A percentile compares a stretch with the other conserved stretches of the same genome.
Evolutionary conservation across 768 basidiomycete species (phyloP).

Genomic region (Termitomyces sp.): DNA sequence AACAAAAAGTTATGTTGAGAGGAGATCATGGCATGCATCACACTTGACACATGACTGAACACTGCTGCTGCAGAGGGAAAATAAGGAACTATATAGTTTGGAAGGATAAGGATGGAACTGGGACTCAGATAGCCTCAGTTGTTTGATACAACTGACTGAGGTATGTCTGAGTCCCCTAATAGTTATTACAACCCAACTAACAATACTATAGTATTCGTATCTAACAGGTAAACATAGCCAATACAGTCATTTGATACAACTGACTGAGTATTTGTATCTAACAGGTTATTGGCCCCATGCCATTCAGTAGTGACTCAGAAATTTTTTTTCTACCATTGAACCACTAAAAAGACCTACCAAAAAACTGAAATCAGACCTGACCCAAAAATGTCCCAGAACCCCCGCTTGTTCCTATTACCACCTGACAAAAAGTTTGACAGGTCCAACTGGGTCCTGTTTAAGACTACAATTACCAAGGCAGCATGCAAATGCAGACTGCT

Average conservation of each 20-base stretch:
- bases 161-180: too few species aligned
- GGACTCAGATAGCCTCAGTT: too few species aligned
- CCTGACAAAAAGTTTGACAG: not conserved
- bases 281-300: not conserved
- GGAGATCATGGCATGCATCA: not conserved
- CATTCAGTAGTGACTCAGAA: not conserved
- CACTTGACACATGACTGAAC: not conserved
- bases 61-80: not conserved
- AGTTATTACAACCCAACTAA: too few species aligned
- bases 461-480: not conserved
- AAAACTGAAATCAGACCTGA: not conserved
- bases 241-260: too few species aligned
- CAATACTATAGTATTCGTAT: too few species aligned
- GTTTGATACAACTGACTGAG: not conserved
- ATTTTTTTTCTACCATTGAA: not conserved
- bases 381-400: not conserved
- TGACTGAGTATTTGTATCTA: too few species aligned
- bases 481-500: not conserved
- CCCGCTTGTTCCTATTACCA: not conserved
- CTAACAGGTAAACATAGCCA: too few species aligned
- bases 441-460: not conserved
- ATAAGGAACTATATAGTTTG: too few species aligned
- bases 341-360: not conserved
- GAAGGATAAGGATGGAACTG: too few species aligned
- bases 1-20: not conserved